Percentiles rank a stretch among this genome's conserved stretches.
phyloP scores from a whole-genome alignment of 768 basidiomycete genomes.

The Naganishia vaughanmartiniae region DNA sequence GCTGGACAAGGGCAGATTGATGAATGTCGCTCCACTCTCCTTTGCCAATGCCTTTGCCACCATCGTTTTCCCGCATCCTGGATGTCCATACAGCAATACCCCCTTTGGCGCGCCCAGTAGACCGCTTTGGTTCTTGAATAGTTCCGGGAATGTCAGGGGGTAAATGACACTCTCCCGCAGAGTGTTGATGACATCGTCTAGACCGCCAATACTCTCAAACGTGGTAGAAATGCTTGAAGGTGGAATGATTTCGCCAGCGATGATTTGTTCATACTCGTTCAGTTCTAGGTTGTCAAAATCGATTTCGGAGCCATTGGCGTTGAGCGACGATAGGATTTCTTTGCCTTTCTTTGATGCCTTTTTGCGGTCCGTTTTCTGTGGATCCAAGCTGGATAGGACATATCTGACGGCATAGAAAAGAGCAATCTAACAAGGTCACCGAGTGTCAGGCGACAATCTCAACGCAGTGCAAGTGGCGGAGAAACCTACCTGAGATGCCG shows the following conservation, averaged over 20 bases:
- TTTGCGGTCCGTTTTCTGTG: conserved; percentile 45
- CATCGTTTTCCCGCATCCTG: conserved; percentile 99
- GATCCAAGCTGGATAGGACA: conserved; percentile 50
- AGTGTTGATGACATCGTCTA: conserved; percentile 82
- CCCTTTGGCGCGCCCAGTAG: conserved; percentile 91
- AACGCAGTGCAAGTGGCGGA: not conserved
- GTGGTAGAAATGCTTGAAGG: conserved; percentile 45
- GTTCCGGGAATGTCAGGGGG: conserved; percentile 81
- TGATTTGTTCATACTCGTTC: conserved; percentile 89
- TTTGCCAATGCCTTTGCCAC: conserved; percentile 97
- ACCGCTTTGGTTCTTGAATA: conserved; percentile 74
- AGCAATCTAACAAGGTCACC: conserved; percentile 40
- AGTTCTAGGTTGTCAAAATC: conserved; percentile 59
- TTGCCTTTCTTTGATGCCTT: conserved; percentile 52
- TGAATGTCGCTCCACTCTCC: conserved; percentile 94
- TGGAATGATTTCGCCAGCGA: conserved; percentile 82
- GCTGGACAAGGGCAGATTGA: conserved; percentile 74
- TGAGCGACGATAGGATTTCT: conserved; percentile 43
- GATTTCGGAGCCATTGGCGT: conserved; percentile 50
- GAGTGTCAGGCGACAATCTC: not conserved
- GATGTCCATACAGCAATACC: conserved; percentile 90
- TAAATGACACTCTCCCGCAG: conserved; percentile 94
- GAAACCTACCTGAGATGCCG: conserved; percentile 42
- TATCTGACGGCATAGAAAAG: conserved; percentile 53
- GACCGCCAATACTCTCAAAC: conserved; percentile 76